Base-by-base conservation (phyloP, 2,329 filamentous ascomycete species). In the Rosellinia necatrix region DNA sequence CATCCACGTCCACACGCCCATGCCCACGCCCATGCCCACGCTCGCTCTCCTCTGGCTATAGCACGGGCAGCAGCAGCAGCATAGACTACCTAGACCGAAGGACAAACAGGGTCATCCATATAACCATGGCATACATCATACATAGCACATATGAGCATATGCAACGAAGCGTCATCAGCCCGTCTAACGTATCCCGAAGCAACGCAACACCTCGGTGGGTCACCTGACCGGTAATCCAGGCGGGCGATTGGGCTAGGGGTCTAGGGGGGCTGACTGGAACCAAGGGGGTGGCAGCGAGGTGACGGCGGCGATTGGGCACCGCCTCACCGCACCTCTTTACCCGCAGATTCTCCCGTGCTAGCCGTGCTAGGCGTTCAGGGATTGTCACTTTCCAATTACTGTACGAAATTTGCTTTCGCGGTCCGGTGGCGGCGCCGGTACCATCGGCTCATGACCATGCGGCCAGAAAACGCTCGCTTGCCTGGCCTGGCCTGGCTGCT, bases 261-360 rank as follows among this genome's bases (percentile, higher is more conserved):
- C 21, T 19, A 24, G 42, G 35, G 40, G 21, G 32, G 10, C n/a
- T n/a, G n/a, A n/a, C 7, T 34, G 30, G 30, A 4, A 4, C 22
- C 27, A 35, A 19, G 35, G 37, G 44, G 50, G 42, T 53, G 50
- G 35, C 25, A 6, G 15, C 24, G 34, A 41, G 37, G 22, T 35
- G 21, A 34, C 24, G 17, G 49, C 48, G 49, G 37, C 46, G 44
- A 58, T 58, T 58, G 56, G 56, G 25, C 56, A n/a, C 24, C 6
- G 38, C 35, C 38, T 54, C 54, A 58, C 50, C 54, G 54, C 46
- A 58, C 49, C 47, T 47, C 41, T 60, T 60, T 60, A 60, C 47
- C 58, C 58, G 58, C 34, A 51, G 54, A 58, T 60, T 60, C 40
- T 60, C 42, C 58, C 58, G 54, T 56, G 48, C 53, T 56, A 40